Evolutionary conservation across 805 yeast species (phyloP).

Genomic region (Kluyveromyces wickerhamii): DNA sequence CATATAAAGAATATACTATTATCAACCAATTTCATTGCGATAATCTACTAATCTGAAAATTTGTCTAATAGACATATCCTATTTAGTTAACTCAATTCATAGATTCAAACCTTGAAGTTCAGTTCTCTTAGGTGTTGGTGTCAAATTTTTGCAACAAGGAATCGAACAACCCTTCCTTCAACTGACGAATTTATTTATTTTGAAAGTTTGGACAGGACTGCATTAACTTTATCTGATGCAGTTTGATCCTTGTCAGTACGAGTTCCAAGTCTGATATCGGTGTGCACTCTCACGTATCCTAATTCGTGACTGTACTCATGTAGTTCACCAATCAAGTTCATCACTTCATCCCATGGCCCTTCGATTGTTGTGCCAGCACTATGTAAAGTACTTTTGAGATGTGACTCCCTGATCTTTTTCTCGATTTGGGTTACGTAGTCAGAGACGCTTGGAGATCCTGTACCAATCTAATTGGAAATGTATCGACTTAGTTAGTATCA

Average conservation of each 20-base stretch:
- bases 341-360: constrained; percentile 91
- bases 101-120: too few species aligned
- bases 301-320: constrained; percentile 64
- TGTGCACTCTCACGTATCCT: constrained; percentile 74
- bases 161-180: too few species aligned
- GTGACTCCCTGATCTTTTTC: constrained; percentile 50
- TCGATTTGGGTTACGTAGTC: constrained; percentile 72
- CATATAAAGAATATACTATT: too few species aligned
- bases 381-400: constrained; percentile 62
- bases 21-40: too few species aligned
- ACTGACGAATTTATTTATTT: too few species aligned
- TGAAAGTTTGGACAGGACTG: constrained; percentile 40
- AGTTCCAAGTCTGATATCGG: constrained; percentile 82
- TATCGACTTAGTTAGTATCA: constrained; percentile 6
- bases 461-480: constrained; percentile 49
- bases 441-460: constrained; percentile 68
- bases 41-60: too few species aligned
- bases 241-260: constrained; percentile 67
- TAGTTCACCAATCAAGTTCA: constrained; percentile 66
- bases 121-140: too few species aligned
- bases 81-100: too few species aligned
- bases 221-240: constrained; percentile 63
- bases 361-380: constrained; percentile 89
- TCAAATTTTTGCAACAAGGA: too few species aligned
- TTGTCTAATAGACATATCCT: too few species aligned